Evolutionary conservation across 345 rosid species (phyloP).

Genomic region (Euphorbia lathyris): DNA sequence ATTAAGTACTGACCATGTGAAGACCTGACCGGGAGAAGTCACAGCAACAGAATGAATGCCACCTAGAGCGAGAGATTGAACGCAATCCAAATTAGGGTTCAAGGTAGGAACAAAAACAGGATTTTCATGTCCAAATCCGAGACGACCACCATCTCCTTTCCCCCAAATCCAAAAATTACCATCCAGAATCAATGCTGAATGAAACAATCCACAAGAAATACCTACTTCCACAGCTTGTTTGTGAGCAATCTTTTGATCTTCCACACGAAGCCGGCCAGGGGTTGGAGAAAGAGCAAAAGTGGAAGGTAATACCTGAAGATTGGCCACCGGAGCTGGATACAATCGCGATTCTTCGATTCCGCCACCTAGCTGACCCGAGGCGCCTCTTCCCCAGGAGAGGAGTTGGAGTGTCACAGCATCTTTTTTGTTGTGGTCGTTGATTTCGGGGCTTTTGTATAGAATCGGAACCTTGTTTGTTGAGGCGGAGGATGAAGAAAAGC

Average conservation of each 20-base stretch:
- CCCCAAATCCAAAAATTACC: conserved; percentile 89
- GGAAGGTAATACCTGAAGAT: conserved; percentile 40
- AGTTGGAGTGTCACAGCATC: conserved; percentile 49
- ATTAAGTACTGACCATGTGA: conserved; percentile 61
- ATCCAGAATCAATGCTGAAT: conserved; percentile 58
- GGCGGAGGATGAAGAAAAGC: conserved; percentile 22
- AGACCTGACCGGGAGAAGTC: conserved; percentile 59
- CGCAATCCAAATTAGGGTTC: conserved; percentile 59
- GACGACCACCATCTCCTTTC: conserved; percentile 90
- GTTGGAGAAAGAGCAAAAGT: conserved; percentile 50
- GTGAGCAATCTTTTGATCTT: background rate
- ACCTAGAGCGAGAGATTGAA: conserved; percentile 61
- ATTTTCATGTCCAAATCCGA: conserved; percentile 83
- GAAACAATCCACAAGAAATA: conserved; percentile 80
- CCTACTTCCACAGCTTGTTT: conserved; percentile 35
- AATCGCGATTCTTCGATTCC: conserved; percentile 73
- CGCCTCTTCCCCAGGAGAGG: conserved; percentile 88
- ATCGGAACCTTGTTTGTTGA: conserved; percentile 38
- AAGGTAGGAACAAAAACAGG: conserved; percentile 62
- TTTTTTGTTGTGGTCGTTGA: conserved; percentile 21
- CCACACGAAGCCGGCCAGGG: conserved; percentile 43
- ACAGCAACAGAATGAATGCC: conserved; percentile 86
- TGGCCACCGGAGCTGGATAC: conserved; percentile 68
- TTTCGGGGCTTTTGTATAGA: conserved; percentile 43
- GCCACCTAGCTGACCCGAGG: conserved; percentile 93